Base-by-base conservation (phyloP, 2,329 filamentous ascomycete species). In the Calonectria crousiana region DNA sequence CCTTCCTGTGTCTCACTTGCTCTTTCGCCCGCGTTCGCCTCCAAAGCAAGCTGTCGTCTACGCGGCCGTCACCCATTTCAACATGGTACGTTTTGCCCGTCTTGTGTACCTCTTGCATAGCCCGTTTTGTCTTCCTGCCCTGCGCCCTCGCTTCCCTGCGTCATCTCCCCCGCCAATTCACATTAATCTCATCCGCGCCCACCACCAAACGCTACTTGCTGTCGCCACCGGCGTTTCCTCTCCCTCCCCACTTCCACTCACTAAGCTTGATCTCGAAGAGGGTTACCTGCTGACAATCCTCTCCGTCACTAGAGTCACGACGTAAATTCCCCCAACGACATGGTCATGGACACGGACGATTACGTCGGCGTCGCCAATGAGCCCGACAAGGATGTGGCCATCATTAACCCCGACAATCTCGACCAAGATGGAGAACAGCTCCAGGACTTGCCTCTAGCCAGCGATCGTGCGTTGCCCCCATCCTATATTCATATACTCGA, bases 321-420 rank as follows among this genome's bases (percentile, higher is more conserved):
- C 81, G 85, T 89, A 69, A 87, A 89, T 75, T 90, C 89, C 67
- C 89, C 89, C 18, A 90, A 88, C 83, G 88, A 90, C 79, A 90
- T 90, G 89, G 84, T 89, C 81, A 84, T 91, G 78, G 89, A 91
- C 78, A 86, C 87, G 34, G 88, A 88, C 81, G 89, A 91, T 78
- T 90, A 90, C 70, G 86, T 90, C 79, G 87, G 89, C 81, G 86
- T 86, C 77, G 83, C 86, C 75, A 85, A 87, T 80, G 84, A 86
- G 69, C 82, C 84, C 74, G 90, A 91, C 77, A 88, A 87, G 75
- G 89, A 90, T 67, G 85, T 91, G 69, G 85, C 88, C 78, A 90
- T 90, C 80, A 90, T 90, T 82, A 88, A 87, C 77, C 87, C 90
- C 74, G 89, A 91, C 58, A 86, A 84, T 74, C 84, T 88, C 74